Evolutionary conservation across 2,329 filamentous ascomycete genomes (phyloP), one percentile per base, ranked within the genome.

Genomic region (Geosmithia putterillii): DNA sequence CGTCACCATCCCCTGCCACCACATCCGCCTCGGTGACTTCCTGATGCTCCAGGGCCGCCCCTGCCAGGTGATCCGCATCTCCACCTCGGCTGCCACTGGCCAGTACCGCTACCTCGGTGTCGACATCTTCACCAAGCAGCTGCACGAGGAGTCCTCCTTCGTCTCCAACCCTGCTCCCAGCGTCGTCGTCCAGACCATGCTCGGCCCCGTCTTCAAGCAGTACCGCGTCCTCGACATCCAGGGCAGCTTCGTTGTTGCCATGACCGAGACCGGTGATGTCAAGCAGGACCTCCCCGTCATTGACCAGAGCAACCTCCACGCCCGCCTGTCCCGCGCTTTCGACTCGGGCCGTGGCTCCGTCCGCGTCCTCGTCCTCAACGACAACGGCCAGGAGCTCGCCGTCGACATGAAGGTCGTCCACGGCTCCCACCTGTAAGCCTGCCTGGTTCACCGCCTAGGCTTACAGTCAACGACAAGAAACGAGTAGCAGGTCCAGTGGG

Each of bases 31-130:
- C 58, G 92, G 92, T 67, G 92, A 98, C 70, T 86, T 98, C 71
- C 71, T 98, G 70, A 94, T 96, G 74, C 87, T 98, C 54, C 92
- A 98, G 79, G 90, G 90, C 66, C 90, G 92, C 57, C 89, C 92
- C 60, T 96, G 88, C 85, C 92, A 98, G 80, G 90, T 98, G 67
- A 98, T 98, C 76, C 90, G 90, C 66, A 95, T 98, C 82, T 95
- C 88, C 55, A 95, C 89, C 70, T 96, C 90, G 46, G 78, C 86
- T 54, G 90, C 94, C 74, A 98, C 92, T 50, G 92, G 92, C 66
- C 92, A 98, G 80, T 90, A 98, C 83, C 86, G 92, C 65, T 98
- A 96, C 80, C 86, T 98, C 51, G 92, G 92, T 79, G 92, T 98
- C 55, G 92, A 98, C 70, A 85, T 98, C 61, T 98, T 98, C 86